Percentiles rank a stretch among this genome's conserved stretches.
phyloP scores from a whole-genome alignment of 164 flowering plant species.

The Kingdonia uniflora region DNA sequence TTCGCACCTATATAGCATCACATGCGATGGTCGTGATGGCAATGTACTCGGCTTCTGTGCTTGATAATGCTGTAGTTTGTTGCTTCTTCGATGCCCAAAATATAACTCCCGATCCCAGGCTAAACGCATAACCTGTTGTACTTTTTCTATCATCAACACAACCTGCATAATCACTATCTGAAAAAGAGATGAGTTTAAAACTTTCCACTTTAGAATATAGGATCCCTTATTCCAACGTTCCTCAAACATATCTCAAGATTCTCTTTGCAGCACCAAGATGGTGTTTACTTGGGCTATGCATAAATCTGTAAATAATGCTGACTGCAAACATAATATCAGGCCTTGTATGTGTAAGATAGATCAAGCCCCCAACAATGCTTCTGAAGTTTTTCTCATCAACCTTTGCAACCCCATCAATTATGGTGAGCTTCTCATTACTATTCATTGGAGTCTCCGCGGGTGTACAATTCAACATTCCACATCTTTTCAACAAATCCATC shows the following conservation, averaged over 20 bases:
- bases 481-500: too few species aligned
- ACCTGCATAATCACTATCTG: conserved; percentile 6
- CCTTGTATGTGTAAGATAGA: conserved; percentile 3
- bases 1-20: conserved; percentile 13
- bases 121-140: too few species aligned
- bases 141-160: conserved; percentile 10
- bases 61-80: conserved; percentile 1
- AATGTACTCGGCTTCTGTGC: conserved; percentile 16
- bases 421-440: too few species aligned
- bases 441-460: too few species aligned
- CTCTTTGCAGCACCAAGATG: too few species aligned
- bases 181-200: neutral
- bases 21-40: conserved; percentile 1
- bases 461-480: too few species aligned
- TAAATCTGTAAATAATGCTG: conserved; percentile 5
- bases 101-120: conserved; percentile 1
- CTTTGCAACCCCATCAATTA: neutral
- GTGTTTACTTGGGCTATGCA: conserved; percentile 4
- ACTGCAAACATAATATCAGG: conserved; percentile 7
- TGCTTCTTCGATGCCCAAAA: conserved; percentile 22
- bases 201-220: too few species aligned
- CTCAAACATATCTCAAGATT: conserved; percentile 2
- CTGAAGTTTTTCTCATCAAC: neutral
- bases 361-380: conserved; percentile 5
- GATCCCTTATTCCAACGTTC: conserved; percentile 1